Conservation (phyloP, 1,284 basidiomycete species). For the Marasmius oreades region DNA sequence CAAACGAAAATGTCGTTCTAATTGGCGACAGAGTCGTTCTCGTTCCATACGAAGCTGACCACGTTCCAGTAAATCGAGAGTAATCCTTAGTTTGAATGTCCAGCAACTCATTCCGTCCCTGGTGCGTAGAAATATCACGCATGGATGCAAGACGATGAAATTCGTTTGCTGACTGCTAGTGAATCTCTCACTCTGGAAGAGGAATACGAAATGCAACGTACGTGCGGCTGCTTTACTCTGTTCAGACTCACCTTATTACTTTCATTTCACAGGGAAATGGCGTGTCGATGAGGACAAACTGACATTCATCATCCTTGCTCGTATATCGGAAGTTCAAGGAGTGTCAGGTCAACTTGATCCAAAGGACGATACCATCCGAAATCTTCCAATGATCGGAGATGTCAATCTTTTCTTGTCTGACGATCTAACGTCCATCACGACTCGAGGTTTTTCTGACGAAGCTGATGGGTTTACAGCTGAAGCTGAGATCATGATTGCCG, state of each 20-base stretch:
- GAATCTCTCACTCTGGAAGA: conserved; percentile 81
- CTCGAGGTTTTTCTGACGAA: conserved; percentile 2
- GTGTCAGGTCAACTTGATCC: conserved; percentile 15
- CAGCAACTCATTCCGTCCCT: neutral
- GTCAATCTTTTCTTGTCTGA: conserved; percentile 88
- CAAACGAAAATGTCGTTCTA: conserved; percentile 63
- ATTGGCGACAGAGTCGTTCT: conserved; percentile 61
- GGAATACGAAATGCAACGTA: conserved; percentile 92
- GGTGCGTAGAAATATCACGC: conserved; percentile 72
- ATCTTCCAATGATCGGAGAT: conserved; percentile 82
- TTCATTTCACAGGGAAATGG: conserved; percentile 69
- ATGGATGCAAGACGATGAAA: conserved; percentile 84
- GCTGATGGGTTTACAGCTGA: conserved; percentile 47
- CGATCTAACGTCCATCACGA: conserved; percentile 12
- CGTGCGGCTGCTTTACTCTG: conserved; percentile 22
- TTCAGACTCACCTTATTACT: neutral
- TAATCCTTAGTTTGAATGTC: neutral
- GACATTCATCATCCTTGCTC: conserved; percentile 85
- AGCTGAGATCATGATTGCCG: conserved; percentile 86
- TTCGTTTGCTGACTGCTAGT: conserved; percentile 82
- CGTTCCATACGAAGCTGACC: conserved; percentile 69
- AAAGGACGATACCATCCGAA: conserved; percentile 32
- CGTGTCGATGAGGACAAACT: conserved; percentile 87
- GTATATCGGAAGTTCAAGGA: conserved; percentile 14
- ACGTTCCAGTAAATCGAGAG: conserved; percentile 50